Evolutionary conservation across 805 yeast genomes (phyloP).

Genomic region (Wickerhamiella kurtzmanii): DNA sequence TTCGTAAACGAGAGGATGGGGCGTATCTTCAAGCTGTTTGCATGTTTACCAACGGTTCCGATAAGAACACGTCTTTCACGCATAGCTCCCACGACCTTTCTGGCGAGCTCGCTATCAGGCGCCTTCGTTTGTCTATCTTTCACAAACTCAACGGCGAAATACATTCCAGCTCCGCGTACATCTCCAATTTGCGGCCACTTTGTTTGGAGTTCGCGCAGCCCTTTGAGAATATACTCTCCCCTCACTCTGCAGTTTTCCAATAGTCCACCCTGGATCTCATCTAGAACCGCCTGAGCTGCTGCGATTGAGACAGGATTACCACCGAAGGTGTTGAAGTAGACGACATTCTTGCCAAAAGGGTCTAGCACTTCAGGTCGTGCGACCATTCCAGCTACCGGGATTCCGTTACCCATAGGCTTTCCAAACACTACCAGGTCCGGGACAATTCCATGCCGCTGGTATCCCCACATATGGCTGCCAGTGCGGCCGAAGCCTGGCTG

Average conservation of each 20-base stretch:
- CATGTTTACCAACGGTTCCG: slow-evolving; percentile 8
- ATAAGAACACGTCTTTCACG: slow-evolving; percentile 10
- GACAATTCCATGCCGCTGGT: slow-evolving; percentile 9
- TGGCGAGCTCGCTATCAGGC: slow-evolving; percentile 4
- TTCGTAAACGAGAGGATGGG: slow-evolving; percentile 7
- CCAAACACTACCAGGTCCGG: slow-evolving; percentile 12
- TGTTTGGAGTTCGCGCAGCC: slow-evolving; percentile 3
- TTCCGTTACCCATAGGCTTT: slow-evolving; percentile 14
- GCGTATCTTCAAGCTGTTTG: slow-evolving; percentile 11
- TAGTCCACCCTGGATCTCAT: slow-evolving; percentile 6
- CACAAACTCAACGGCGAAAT: slow-evolving; percentile 10
- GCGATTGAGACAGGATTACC: slow-evolving; percentile 12
- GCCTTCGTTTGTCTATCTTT: slow-evolving; percentile 2
- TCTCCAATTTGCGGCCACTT: slow-evolving; percentile 8
- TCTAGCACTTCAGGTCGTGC: slow-evolving; percentile 4
- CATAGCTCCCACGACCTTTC: slow-evolving; percentile 6
- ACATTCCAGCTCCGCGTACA: slow-evolving; percentile 11
- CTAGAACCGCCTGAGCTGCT: slow-evolving; percentile 9
- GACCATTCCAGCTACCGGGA: slow-evolving; percentile 10
- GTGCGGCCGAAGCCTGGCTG: slow-evolving; percentile 14
- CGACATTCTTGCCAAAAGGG: slow-evolving; percentile 10
- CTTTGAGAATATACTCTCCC: slow-evolving; percentile 7
- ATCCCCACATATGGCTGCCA: slow-evolving; percentile 10
- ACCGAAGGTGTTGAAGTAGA: slow-evolving; percentile 12
- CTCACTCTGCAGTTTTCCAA: slow-evolving; percentile 4